Evolutionary conservation across 1,139 yeast genomes (phyloP), one percentile per base, ranked within the genome.

Genomic region (Yamadazyma oceani): DNA sequence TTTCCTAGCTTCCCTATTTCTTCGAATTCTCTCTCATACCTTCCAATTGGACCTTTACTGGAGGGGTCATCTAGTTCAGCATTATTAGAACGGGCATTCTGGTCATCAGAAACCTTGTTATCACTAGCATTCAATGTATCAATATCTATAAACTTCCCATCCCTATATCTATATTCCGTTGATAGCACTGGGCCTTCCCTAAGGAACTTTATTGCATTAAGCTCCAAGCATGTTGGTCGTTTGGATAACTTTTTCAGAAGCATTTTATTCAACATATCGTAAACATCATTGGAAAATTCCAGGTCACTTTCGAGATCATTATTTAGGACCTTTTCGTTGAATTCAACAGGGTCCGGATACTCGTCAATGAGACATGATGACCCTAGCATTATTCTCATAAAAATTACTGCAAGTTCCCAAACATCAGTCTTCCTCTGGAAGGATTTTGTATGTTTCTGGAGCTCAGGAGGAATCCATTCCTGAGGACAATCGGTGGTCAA

Each of bases 1-100:
- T 83, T 80, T 2, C 99, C 98, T n/a, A 94, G 63, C 17, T 81
- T 77, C 0, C 94, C 94, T 32, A 89, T 85, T 57, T 92, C 98
- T 59, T 92, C 98, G 59, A 94, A 94, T 56, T 94, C 98, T 41
- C 76, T 54, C 34, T 62, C 69, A 39, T 70, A 71, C 33, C 77
- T 42, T 2, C 71, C 70, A 31, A 60, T 48, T 5, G 46, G 49
- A 15, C 34, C 40, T 13, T 29, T 29, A 12, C 5, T 19, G 16
- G 23, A 11, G 4, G 8, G 4, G 5, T 29, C 32, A n/a, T 29
- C 32, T 11, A 6, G 5, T 24, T 24, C 24, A n/a, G 15, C 24
- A 12, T 12, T 11, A 12, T 16, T 16, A 9, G 14, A 14, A 13
- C 14, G 28, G 12, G 11, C 16, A n/a, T 15, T 27, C 19, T 17